A percentile compares a stretch with the other conserved stretches of the same genome.
These are phyloP conservation scores for Lachnellula occidentalis DNA, from an alignment of 2,329 filamentous ascomycete genomes.

Conservation along the genomic window DNA sequence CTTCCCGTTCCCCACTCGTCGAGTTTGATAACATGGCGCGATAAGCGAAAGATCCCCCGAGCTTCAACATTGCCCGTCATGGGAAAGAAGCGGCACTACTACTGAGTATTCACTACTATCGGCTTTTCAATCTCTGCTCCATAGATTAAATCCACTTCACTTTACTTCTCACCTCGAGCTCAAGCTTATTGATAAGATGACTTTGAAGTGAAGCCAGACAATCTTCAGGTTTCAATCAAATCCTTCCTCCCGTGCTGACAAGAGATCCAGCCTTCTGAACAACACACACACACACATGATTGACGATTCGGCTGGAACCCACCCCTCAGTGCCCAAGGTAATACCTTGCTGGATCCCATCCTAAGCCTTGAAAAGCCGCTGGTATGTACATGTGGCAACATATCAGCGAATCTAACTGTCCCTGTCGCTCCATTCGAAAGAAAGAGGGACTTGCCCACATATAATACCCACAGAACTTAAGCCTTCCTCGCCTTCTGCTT, in stretches of 20 bases:
- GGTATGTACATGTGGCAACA: background rate
- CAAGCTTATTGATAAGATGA: background rate
- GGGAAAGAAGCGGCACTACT: no score
- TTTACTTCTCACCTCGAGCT: no score
- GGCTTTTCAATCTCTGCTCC: no score
- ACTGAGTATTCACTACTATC: no score
- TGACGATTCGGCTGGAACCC: no score
- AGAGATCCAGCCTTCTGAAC: background rate
- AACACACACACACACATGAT: background rate
- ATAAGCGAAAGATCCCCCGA: background rate
- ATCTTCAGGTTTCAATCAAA: background rate
- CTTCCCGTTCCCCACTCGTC: no score
- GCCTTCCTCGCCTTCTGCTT: background rate
- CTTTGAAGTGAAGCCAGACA: background rate
- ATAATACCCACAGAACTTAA: background rate
- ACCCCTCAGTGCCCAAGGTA: no score
- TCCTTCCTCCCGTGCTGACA: background rate
- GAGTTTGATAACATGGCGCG: background rate
- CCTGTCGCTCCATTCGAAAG: background rate
- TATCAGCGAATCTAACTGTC: background rate
- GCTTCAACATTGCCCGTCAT: no score
- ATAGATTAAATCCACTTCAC: no score
- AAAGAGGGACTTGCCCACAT: background rate
- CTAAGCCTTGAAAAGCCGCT: background rate
- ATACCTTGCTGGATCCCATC: background rate